Evolutionary conservation across 2,329 filamentous ascomycete genomes (phyloP).

Genomic region (Lecanicillium sp.): DNA sequence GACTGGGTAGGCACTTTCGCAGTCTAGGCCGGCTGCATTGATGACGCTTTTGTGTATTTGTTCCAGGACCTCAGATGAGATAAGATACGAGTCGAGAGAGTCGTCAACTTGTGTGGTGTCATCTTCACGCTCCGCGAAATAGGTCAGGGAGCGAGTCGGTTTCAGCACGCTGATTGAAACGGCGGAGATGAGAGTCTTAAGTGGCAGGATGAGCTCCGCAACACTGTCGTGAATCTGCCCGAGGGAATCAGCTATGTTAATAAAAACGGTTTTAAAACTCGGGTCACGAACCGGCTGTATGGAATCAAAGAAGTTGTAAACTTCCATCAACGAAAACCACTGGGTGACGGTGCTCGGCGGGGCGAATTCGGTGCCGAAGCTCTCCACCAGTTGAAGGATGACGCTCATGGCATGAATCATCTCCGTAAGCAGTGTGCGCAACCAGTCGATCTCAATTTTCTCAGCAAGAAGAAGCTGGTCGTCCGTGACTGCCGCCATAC

Average conservation of each 20-base stretch:
- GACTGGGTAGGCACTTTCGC: conserved; percentile 61
- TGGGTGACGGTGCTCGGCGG: conserved; percentile 51
- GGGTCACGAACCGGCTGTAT: conserved; percentile 30
- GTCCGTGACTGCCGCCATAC: conserved; percentile 43
- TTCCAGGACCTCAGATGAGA: conserved; percentile 61
- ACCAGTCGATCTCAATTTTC: conserved; percentile 51
- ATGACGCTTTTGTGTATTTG: conserved; percentile 67
- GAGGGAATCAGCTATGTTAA: conserved; percentile 11
- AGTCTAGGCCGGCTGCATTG: conserved; percentile 45
- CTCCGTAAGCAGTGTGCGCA: conserved; percentile 58
- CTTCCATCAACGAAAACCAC: conserved; percentile 70
- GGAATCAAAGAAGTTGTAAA: conserved; percentile 61
- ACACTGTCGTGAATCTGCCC: conserved; percentile 30
- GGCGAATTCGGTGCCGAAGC: conserved; percentile 45
- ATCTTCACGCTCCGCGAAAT: conserved; percentile 30
- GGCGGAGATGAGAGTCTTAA: conserved; percentile 63
- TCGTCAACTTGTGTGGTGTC: conserved; percentile 26
- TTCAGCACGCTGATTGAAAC: conserved; percentile 69
- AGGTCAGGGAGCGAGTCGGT: conserved; percentile 45
- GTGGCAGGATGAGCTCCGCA: conserved; percentile 47
- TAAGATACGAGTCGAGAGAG: conserved; percentile 52
- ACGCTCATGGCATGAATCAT: conserved; percentile 66
- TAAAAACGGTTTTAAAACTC: conserved; percentile 14
- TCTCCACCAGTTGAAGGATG: conserved; percentile 63
- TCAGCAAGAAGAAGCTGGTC: conserved; percentile 41